Conservation (phyloP, 1,284 basidiomycete species). For the Apiotrichum siamense region DNA sequence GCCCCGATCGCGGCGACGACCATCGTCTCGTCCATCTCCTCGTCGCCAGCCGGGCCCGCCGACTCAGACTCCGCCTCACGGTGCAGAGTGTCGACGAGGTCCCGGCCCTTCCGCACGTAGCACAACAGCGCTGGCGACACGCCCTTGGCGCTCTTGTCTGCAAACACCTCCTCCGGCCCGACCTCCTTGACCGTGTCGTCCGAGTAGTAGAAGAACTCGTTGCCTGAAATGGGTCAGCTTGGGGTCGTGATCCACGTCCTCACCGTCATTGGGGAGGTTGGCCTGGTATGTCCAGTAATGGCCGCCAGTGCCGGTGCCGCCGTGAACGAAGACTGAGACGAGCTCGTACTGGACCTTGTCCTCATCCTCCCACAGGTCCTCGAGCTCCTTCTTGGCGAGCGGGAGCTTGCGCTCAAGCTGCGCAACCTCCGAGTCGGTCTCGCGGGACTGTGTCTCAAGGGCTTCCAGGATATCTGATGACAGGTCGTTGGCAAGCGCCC, state of each 20-base stretch:
- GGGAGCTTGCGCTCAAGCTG: constrained; percentile 55
- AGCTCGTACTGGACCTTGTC: constrained; percentile 73
- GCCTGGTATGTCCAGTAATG: constrained; percentile 49
- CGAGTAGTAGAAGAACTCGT: constrained; percentile 93
- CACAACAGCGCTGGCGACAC: constrained; percentile 47
- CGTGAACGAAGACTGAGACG: constrained; percentile 92
- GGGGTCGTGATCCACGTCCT: constrained; percentile 12
- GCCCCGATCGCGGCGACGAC: too few relatives aligned
- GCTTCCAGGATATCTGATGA: constrained; percentile 28
- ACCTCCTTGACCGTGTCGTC: constrained; percentile 66
- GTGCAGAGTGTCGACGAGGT: constrained; percentile 40
- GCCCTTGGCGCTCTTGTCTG: constrained; percentile 26
- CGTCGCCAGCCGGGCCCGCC: not conserved
- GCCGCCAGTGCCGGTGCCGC: constrained; percentile 56
- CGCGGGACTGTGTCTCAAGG: constrained; percentile 52
- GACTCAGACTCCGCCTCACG: constrained; percentile 21
- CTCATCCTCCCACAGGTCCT: constrained; percentile 69
- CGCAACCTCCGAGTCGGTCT: constrained; percentile 59
- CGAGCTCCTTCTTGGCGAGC: constrained; percentile 63
- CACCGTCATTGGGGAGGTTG: constrained; percentile 39
- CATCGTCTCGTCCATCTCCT: too few relatives aligned
- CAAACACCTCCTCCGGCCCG: constrained; percentile 36
- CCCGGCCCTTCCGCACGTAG: constrained; percentile 41
- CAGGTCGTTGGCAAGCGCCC: constrained; percentile 48
- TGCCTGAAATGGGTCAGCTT: constrained; percentile 45